Evolutionary conservation across 192 early-diverging fungal species (phyloP).

Genomic region (Coemansia sp.): DNA sequence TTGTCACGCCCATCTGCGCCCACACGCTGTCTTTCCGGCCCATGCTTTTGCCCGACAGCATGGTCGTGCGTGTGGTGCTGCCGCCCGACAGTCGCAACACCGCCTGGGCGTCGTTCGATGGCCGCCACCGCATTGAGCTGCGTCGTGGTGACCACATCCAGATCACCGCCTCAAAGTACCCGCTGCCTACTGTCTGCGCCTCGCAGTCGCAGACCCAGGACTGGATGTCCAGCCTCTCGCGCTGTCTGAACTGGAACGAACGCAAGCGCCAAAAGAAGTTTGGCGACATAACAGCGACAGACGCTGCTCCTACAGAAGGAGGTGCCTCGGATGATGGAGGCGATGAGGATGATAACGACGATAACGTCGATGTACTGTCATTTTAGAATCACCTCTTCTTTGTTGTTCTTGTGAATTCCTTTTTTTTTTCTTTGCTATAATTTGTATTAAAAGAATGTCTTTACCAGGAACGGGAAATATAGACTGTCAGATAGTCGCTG

Average conservation of each 20-base stretch:
- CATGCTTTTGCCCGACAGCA: slow-evolving; percentile 92
- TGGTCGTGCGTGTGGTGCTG: slow-evolving; percentile 87
- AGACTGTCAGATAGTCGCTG: slow-evolving; percentile 41
- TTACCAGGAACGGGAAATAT: slow-evolving; percentile 39
- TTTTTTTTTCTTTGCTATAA: neutral
- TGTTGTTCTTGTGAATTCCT: neutral
- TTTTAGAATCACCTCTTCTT: neutral
- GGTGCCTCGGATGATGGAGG: slow-evolving; percentile 14
- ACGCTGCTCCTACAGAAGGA: neutral
- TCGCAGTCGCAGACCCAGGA: slow-evolving; percentile 73
- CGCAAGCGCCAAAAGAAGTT: slow-evolving; percentile 87
- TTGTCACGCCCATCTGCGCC: slow-evolving; percentile 92
- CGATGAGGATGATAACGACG: slow-evolving; percentile 25
- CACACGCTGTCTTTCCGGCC: slow-evolving; percentile 95
- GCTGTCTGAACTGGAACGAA: slow-evolving; percentile 94
- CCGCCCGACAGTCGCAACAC: slow-evolving; percentile 82
- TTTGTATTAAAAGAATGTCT: slow-evolving; percentile 21
- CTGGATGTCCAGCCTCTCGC: slow-evolving; percentile 88
- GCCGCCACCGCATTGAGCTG: slow-evolving; percentile 88
- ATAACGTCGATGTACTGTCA: neutral
- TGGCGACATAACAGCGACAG: slow-evolving; percentile 41
- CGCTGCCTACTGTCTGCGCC: slow-evolving; percentile 86
- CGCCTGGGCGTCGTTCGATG: slow-evolving; percentile 96
- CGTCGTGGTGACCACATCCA: slow-evolving; percentile 85
- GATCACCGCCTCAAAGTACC: slow-evolving; percentile 82